Evolutionary conservation across 2,329 filamentous ascomycete genomes (phyloP), one percentile per base, ranked within the genome.

Genomic region (Rhynchosporium secalis): DNA sequence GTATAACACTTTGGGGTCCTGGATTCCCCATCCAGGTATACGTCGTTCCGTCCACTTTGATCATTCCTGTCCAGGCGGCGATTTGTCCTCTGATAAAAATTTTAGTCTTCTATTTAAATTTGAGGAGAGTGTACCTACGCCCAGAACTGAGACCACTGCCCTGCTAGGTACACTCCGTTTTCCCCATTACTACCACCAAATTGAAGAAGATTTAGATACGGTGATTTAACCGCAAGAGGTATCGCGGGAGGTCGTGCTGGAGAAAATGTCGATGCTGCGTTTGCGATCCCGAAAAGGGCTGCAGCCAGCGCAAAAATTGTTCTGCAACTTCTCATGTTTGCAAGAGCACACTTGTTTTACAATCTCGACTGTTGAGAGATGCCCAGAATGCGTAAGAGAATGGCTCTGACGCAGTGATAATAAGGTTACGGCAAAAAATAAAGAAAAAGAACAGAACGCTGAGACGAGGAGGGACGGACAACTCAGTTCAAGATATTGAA

Each of bases 171-270:
- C 1, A 87, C 87, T 40, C 86, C 86, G 70, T 87, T 84, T 9
- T 83, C 82, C 28, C 82, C 84, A 72, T 86, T 80, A 33, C 78
- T 83, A 1, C 86, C 86, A 9, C 81, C 86, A 62, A 83, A 76
- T 47, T 88, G 79, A 87, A 88, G 91, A 13, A 86, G 83, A 72
- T 84, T 91, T 15, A 93, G 76, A 68, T 93, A 94, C 0, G 90
- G 90, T 9, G 86, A 88, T 65, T 85, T 86, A 49, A 93, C 90
- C 48, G 89, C 89, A 40, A 94, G 75, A 12, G 90, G 90, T 33
- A 90, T 79, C 1, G 88, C 82, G 15, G 88, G 88, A 47, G 88
- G 87, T 6, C 86, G 80, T 41, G 84, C 82, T 40, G 88, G 88
- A 41, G 76, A 79, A 71, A 89, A 90, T 1, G 79, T 84, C 9